Conservation (phyloP, 1,284 basidiomycete species). For the Phellinidium pouzarii region DNA sequence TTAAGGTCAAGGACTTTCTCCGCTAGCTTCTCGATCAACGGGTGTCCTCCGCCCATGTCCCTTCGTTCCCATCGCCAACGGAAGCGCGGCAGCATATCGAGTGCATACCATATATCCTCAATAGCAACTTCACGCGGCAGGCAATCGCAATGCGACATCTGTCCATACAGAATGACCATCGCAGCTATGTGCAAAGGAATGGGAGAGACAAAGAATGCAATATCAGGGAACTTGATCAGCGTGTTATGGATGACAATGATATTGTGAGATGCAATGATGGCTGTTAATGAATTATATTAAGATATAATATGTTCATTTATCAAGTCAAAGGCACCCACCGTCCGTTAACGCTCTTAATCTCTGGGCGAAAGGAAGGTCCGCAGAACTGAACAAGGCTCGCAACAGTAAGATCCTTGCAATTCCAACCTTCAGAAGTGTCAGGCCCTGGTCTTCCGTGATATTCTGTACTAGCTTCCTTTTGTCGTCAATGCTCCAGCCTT, state of each 20-base stretch:
- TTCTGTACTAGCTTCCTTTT: slow-evolving; percentile 59
- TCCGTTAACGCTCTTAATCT: slow-evolving; percentile 65
- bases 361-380: slow-evolving; percentile 55
- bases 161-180: slow-evolving; percentile 80
- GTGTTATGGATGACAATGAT: slow-evolving; percentile 75
- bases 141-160: slow-evolving; percentile 67
- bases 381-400: slow-evolving; percentile 67
- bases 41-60: slow-evolving; percentile 67
- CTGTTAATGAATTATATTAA: slow-evolving; percentile 30
- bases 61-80: slow-evolving; percentile 83
- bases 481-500: slow-evolving; percentile 60
- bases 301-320: slow-evolving; percentile 1
- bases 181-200: slow-evolving; percentile 80
- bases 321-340: slow-evolving; percentile 39
- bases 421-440: slow-evolving; percentile 72
- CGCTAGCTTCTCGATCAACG: slow-evolving; percentile 71
- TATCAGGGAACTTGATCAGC: slow-evolving; percentile 73
- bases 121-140: slow-evolving; percentile 57
- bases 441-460: slow-evolving; percentile 69
- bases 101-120: slow-evolving; percentile 75
- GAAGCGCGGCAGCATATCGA: slow-evolving; percentile 78
- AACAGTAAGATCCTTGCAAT: slow-evolving; percentile 72
- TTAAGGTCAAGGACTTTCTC: slow-evolving; percentile 69
- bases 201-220: slow-evolving; percentile 78
- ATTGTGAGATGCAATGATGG: slow-evolving; percentile 77